Evolutionary conservation across 352 stramenopile genomes (phyloP).

Genomic region (Pythium aquatile): DNA sequence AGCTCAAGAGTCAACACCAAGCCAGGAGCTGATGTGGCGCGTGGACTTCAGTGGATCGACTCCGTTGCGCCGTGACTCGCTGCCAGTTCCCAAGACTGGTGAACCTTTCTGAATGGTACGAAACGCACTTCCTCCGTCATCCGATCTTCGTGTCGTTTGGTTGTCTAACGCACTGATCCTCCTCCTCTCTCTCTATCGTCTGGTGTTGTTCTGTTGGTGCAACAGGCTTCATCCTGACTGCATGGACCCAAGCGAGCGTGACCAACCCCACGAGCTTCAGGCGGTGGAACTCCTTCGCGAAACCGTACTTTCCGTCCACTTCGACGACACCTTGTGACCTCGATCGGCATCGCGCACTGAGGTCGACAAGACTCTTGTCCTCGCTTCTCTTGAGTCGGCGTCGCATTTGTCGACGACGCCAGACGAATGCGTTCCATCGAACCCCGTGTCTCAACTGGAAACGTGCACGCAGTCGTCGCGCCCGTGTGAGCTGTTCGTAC

Average conservation of each 20-base stretch:
- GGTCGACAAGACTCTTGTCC: neutral
- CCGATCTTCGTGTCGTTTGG: neutral
- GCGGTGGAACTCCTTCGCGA: conserved; percentile 46
- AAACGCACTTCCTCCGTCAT: neutral
- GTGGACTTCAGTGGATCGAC: no score
- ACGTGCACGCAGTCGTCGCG: neutral
- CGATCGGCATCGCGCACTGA: neutral
- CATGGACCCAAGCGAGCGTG: conserved; percentile 29
- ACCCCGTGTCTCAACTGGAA: neutral
- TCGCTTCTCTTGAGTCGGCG: conserved; percentile 6
- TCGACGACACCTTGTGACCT: conserved; percentile 21
- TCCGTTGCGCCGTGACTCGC: no score
- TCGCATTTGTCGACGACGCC: neutral
- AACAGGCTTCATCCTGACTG: conserved; percentile 16
- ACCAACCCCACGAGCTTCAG: conserved; percentile 23
- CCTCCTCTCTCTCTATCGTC: neutral
- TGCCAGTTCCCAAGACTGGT: no score
- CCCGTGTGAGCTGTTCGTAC: neutral
- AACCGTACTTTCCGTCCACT: conserved; percentile 44
- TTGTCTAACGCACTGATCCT: neutral
- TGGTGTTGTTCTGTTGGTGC: neutral
- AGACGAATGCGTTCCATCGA: conserved; percentile 9
- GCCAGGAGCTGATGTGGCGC: no score
- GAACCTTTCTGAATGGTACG: no score
- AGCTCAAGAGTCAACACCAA: no score